These are phyloP conservation scores for Talaromyces sp. DNA, from an alignment of 2,329 filamentous ascomycete genomes.

Conservation along the genomic window DNA sequence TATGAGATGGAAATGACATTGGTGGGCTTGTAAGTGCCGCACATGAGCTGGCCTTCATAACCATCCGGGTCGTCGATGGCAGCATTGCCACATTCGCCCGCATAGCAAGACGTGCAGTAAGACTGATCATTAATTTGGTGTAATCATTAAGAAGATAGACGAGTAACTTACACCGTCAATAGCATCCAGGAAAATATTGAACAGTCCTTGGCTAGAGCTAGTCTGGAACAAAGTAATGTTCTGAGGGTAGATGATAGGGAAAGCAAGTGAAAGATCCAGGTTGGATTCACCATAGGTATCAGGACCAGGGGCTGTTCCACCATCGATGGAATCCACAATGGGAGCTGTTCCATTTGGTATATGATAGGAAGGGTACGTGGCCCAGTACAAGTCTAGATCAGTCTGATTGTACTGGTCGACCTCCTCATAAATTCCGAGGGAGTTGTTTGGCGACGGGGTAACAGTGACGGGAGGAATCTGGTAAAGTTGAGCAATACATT, in stretches of 20 bases:
- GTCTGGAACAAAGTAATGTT: constrained; percentile 51
- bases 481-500: constrained; percentile 54
- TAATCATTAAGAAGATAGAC: constrained; percentile 4
- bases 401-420: constrained; percentile 51
- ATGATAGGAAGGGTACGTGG: constrained; percentile 38
- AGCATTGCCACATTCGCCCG: constrained; percentile 49
- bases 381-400: constrained; percentile 51
- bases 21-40: constrained; percentile 37
- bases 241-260: constrained; percentile 54
- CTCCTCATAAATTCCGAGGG: constrained; percentile 53
- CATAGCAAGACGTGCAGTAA: constrained; percentile 53
- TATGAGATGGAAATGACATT: constrained; percentile 59
- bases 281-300: constrained; percentile 47
- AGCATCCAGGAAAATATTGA: constrained; percentile 52
- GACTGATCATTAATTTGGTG: constrained; percentile 25
- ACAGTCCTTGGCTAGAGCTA: constrained; percentile 28
- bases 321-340: constrained; percentile 45
- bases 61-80: constrained; percentile 43
- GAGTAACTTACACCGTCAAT: constrained; percentile 43
- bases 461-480: constrained; percentile 41
- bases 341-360: constrained; percentile 45
- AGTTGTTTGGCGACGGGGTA: constrained; percentile 44
- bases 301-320: constrained; percentile 40
- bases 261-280: constrained; percentile 56
- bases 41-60: constrained; percentile 47